These are phyloP conservation scores for Suhomyces yuchorum DNA, from an alignment of 1,139 yeast genomes.

Conservation along the genomic window DNA sequence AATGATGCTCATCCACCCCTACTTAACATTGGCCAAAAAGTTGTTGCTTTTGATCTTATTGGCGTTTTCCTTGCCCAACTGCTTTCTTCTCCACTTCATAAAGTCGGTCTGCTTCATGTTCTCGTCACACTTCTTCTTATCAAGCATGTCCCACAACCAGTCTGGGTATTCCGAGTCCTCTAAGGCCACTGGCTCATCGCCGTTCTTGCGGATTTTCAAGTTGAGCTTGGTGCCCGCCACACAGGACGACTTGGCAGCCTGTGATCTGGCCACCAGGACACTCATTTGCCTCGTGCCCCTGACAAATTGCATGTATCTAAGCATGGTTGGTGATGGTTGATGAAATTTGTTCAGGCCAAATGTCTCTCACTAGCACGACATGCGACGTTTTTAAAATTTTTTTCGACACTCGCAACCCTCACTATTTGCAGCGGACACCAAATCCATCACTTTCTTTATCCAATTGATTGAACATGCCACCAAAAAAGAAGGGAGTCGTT, in stretches of 20 bases:
- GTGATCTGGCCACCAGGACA: conserved; percentile 12
- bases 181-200: conserved; percentile 87
- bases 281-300: conserved; percentile 14
- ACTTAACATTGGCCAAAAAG: conserved; percentile 59
- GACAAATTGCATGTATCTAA: conserved; percentile 8
- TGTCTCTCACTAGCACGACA: conserved; percentile 7
- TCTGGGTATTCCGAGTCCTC: conserved; percentile 89
- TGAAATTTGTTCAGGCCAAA: conserved; percentile 5
- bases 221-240: conserved; percentile 81
- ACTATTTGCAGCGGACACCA: conserved; percentile 1
- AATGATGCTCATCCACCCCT: neutral
- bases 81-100: conserved; percentile 67
- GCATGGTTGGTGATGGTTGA: conserved; percentile 4
- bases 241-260: conserved; percentile 43
- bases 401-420: conserved; percentile 10
- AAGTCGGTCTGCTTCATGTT: conserved; percentile 60
- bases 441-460: conserved; percentile 3
- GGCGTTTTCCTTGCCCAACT: conserved; percentile 67
- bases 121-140: conserved; percentile 55
- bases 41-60: conserved; percentile 75
- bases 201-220: conserved; percentile 73
- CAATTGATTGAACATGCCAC: conserved; percentile 62
- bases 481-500: conserved; percentile 82
- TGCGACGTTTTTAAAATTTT: conserved; percentile 11
- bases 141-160: conserved; percentile 93